Evolutionary conservation across 495 filamentous ascomycete species (phyloP).

Genomic region (Penicillium dipodomyicola): DNA sequence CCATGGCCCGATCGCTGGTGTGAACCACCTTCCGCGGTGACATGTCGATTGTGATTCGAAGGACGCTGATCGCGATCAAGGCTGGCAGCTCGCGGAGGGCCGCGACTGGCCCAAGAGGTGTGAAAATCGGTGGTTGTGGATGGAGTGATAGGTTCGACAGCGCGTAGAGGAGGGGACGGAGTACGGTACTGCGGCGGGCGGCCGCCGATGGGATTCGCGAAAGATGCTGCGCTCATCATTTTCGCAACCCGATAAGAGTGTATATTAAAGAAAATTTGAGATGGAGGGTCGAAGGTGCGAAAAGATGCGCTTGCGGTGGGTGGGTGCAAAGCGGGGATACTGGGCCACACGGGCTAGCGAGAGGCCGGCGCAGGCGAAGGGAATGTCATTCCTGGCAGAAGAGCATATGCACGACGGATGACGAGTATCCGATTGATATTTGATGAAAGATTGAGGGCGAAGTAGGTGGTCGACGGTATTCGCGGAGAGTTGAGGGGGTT

Average conservation of each 20-base stretch:
- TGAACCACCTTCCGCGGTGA: conserved; percentile 21
- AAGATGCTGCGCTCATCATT: conserved; percentile 50
- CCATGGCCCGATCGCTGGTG: conserved; percentile 44
- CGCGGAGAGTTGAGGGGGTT: conserved; percentile 41
- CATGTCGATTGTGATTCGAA: conserved; percentile 21
- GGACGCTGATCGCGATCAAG: conserved; percentile 31
- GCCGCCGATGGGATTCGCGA: conserved; percentile 38
- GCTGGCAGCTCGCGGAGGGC: conserved; percentile 24
- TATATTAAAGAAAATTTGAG: conserved; percentile 13
- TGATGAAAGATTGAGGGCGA: conserved; percentile 25
- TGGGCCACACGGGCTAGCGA: conserved; percentile 50
- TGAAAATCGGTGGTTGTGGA: conserved; percentile 34
- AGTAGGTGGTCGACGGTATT: conserved; percentile 29
- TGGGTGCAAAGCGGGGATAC: conserved; percentile 50
- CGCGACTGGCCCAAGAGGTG: conserved; percentile 36
- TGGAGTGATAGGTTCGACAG: conserved; percentile 53
- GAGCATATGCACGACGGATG: conserved; percentile 29
- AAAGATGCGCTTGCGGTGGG: conserved; percentile 40
- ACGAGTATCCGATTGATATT: conserved; percentile 24
- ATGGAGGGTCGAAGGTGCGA: conserved; percentile 27
- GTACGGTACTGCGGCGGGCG: conserved; percentile 53
- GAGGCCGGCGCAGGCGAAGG: conserved; percentile 42
- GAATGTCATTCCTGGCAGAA: conserved; percentile 48
- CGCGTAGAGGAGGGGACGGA: conserved; percentile 54
- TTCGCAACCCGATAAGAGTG: conserved; percentile 18